Evolutionary conservation across 148 eudicot species (phyloP), one percentile per base, ranked within the genome.

Genomic region (Vaccinium macrocarpon): DNA sequence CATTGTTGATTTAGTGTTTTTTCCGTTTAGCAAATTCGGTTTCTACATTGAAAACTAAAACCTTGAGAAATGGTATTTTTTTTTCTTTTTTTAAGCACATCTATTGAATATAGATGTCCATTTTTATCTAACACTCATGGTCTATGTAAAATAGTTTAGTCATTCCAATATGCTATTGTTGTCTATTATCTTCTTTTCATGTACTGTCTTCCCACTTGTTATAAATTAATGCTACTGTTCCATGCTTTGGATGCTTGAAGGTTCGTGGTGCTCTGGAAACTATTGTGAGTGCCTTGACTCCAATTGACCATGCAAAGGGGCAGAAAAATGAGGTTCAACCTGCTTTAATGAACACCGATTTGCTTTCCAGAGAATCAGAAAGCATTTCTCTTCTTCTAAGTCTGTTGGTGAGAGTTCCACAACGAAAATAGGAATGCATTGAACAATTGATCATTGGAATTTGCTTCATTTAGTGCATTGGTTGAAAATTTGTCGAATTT

Each of bases 261-360:
- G 95, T 97, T 84, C 96, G 95, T 70, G 98, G 99, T 80, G 96
- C 98, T 85, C 89, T 97, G n/a, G 99, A 97, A 95, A 93, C 99
- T 84, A 90, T 97, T 85, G 92, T 93, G 61, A 91, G 96, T 84
- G 98, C 99, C 78, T 90, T 97, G 88, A 93, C 95, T 86, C 98
- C 95, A 81, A 91, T 97, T 84, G 93, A 90, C 85, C 92, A 92
- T 91, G 89, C 89, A 19, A 95, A 88, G 90, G 88, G 82, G 68
- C 62, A 90, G 64, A 89, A 89, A 76, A 88, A 88, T 84, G 97
- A 90, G 84, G 93, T 97, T 87, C 96, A 97, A 84, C 98, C 99
- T 18, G 91, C 95, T 85, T 89, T 92, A 79, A 89, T 97, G 96
- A 97, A 97, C 82, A 90, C 98, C 62, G 99, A 97, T 88, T 85